phyloP scores from a whole-genome alignment of 768 basidiomycete species.

The Multifurca ochricompacta region DNA sequence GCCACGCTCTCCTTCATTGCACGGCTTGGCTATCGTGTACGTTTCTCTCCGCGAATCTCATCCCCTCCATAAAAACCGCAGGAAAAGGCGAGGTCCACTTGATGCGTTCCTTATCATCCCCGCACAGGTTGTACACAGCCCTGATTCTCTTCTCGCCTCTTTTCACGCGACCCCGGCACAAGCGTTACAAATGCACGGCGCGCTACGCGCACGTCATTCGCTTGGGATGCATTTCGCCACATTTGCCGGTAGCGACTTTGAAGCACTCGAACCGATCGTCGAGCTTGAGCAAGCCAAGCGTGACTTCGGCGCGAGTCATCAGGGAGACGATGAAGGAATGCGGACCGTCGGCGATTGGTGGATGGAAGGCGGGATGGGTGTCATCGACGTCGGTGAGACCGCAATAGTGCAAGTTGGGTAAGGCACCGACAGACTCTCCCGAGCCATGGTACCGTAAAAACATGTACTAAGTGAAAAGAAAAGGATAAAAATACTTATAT shows the following conservation, averaged over 20 bases:
- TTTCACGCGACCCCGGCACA: constrained; percentile 37
- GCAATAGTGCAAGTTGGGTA: constrained; percentile 27
- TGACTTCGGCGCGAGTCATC: constrained; percentile 21
- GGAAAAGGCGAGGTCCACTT: no score
- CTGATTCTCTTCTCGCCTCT: constrained; percentile 25
- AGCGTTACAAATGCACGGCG: constrained; percentile 32
- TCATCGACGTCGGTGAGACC: constrained; percentile 31
- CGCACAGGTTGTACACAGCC: constrained; percentile 20
- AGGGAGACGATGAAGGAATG: not conserved
- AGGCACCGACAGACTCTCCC: not conserved
- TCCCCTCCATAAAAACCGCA: no score
- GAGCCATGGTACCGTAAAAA: not conserved
- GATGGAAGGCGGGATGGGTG: constrained; percentile 30
- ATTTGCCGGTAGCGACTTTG: constrained; percentile 35
- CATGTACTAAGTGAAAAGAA: no score
- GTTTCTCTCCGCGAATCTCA: constrained; percentile 4
- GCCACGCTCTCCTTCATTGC: constrained; percentile 34
- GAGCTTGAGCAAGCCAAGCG: constrained; percentile 31
- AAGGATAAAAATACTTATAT: no score
- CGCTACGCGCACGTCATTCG: constrained; percentile 31
- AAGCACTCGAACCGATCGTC: constrained; percentile 34
- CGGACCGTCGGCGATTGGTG: constrained; percentile 23
- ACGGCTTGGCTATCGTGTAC: constrained; percentile 32
- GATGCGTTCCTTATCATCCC: no score
- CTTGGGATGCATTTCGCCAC: constrained; percentile 40